Evolutionary conservation across 2,329 filamentous ascomycete species (phyloP).

Genomic region (Fusarium palustre): DNA sequence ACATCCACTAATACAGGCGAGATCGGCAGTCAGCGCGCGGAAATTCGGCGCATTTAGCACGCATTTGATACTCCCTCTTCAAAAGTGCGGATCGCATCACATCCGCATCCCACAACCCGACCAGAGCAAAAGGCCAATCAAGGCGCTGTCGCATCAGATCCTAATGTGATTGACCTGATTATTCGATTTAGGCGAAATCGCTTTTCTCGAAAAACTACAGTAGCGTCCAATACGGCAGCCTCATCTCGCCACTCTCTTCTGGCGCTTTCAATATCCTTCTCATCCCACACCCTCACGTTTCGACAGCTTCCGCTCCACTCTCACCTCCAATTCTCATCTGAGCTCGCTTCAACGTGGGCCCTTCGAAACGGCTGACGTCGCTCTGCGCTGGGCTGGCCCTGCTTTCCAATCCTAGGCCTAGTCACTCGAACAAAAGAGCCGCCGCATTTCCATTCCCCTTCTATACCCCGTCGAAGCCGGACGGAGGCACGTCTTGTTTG

Average conservation of each 20-base stretch:
- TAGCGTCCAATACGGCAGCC: constrained; percentile 27
- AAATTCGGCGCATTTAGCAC: constrained; percentile 33
- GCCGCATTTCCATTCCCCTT: constrained; percentile 46
- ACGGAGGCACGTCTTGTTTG: constrained; percentile 33
- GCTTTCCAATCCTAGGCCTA: constrained; percentile 46
- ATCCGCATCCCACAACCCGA: constrained; percentile 30
- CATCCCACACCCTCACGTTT: constrained; percentile 33
- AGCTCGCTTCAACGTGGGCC: constrained; percentile 34
- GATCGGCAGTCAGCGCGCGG: constrained; percentile 39
- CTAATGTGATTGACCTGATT: constrained; percentile 33
- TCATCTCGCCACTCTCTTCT: constrained; percentile 45
- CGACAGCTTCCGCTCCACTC: constrained; percentile 34
- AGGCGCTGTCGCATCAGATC: constrained; percentile 43
- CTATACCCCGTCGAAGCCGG: constrained; percentile 43
- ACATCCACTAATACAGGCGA: constrained; percentile 22
- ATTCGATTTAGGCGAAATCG: constrained; percentile 39
- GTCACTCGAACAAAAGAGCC: constrained; percentile 48
- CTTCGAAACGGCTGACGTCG: constrained; percentile 43
- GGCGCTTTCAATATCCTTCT: constrained; percentile 35
- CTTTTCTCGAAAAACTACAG: constrained; percentile 26
- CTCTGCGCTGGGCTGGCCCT: constrained; percentile 28
- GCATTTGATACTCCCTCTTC: constrained; percentile 27
- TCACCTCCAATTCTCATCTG: constrained; percentile 22
- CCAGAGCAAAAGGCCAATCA: constrained; percentile 32
- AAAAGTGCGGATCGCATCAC: constrained; percentile 45